phyloP scores from a whole-genome alignment of 2,329 filamentous ascomycete genomes.

The Pestalotiopsis sp. region DNA sequence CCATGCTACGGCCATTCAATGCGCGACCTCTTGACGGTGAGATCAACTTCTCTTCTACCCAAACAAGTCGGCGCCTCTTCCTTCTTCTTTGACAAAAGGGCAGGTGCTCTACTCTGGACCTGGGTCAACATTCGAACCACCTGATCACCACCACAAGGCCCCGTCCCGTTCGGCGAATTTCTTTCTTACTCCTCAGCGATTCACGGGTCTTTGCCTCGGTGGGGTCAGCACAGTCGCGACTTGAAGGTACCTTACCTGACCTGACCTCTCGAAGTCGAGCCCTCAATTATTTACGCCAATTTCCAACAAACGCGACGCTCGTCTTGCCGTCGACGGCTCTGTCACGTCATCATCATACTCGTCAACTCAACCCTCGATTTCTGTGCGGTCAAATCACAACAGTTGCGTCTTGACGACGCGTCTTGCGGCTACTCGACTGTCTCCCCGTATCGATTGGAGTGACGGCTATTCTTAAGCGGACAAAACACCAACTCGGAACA shows the following conservation, averaged over 20 bases:
- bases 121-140: background rate
- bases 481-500: background rate
- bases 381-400: background rate
- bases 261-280: background rate
- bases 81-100: background rate
- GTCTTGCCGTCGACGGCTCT: background rate
- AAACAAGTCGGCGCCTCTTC: background rate
- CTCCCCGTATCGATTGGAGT: too few species aligned
- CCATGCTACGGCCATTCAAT: background rate
- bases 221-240: background rate
- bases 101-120: background rate
- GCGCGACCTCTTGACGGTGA: background rate
- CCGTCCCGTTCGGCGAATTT: background rate
- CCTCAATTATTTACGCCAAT: background rate
- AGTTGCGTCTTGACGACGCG: too few species aligned
- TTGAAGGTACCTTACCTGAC: background rate
- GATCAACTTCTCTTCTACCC: background rate
- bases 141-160: background rate
- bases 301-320: background rate
- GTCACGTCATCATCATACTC: background rate
- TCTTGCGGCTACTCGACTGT: too few species aligned
- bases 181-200: background rate
- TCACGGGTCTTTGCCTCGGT: background rate
- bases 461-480: too few species aligned
- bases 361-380: background rate